phyloP scores from a whole-genome alignment of 73 alveolate genomes.

The Uronychia binucleata region DNA sequence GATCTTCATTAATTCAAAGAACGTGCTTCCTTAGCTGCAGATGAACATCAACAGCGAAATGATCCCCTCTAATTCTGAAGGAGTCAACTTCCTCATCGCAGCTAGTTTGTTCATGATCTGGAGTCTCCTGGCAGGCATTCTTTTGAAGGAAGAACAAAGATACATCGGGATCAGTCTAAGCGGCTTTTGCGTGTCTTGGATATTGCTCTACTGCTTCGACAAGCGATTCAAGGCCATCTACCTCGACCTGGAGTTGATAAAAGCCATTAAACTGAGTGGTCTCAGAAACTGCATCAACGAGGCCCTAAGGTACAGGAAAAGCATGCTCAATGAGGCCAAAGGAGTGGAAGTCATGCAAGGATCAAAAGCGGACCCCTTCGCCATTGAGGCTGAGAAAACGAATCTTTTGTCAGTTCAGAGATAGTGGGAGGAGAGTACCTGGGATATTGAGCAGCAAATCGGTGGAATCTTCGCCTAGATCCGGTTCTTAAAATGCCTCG shows the following conservation, averaged over 20 bases:
- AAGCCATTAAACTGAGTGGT: not conserved
- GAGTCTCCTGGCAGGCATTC: constrained; percentile 46
- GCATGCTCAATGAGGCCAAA: not conserved
- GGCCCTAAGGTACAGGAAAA: not conserved
- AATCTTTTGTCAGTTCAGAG: not conserved
- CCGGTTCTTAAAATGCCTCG: not conserved
- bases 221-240: not conserved
- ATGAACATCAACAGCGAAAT: not conserved
- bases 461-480: not conserved
- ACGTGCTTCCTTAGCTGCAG: constrained; percentile 20
- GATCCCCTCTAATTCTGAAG: constrained; percentile 6
- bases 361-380: not conserved
- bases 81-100: constrained; percentile 4
- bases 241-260: not conserved
- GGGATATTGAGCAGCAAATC: not conserved
- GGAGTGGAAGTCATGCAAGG: not conserved
- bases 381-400: not conserved
- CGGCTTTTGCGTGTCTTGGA: not conserved
- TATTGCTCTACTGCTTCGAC: not conserved
- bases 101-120: constrained; percentile 16
- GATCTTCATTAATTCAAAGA: constrained; percentile 13
- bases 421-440: not conserved
- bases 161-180: constrained; percentile 23
- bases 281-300: not conserved
- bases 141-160: constrained; percentile 2